Evolutionary conservation across 495 filamentous ascomycete genomes (phyloP), one percentile per base, ranked within the genome.

Genomic region (Aspergillus funiculosus): DNA sequence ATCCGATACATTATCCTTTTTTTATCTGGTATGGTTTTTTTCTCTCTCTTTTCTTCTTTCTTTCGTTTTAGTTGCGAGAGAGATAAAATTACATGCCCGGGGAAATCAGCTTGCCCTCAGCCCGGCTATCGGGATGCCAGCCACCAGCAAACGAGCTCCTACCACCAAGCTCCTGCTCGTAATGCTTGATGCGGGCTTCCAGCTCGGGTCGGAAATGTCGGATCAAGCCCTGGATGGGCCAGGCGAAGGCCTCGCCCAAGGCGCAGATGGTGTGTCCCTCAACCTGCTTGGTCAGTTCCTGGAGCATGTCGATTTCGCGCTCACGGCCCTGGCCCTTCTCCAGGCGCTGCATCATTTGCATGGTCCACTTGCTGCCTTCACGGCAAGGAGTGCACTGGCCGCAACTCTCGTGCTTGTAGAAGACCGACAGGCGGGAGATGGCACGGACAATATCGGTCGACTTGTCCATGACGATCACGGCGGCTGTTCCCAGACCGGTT

Each of bases 191-290:
- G 51, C 90, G 76, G 20, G 82, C 84, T 76, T 97, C 89, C 43
- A 98, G 69, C 66, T 98, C 91, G 22, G 90, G 94, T 53, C 92
- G 76, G 75, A 98, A 98, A 69, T 98, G 92, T 52, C 92, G 82
- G 68, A 98, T 96, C 51, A 98, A 77, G 63, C 92, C 92, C 72
- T 98, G 92, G 56, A 97, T 80, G 55, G 92, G 92, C 92, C 92
- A 98, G 49, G 92, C 89, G 56, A 98, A 98, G 31, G 92, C 92
- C 72, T 98, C 92, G 47, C 92, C 92, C 48, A 98, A 73, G 63
- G 92, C 92, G 69, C 92, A 98, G 51, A 98, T 98, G 10, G 92
- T 95, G 72, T 97, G 92, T 11, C 92, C 92, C 73, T 98, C 92
- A 39, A 98, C 92, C 72, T 97, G 94, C 76, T 97, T 97, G 42